Evolutionary conservation across 208 protist genomes (phyloP).

Genomic region (Entamoeba invadens): DNA sequence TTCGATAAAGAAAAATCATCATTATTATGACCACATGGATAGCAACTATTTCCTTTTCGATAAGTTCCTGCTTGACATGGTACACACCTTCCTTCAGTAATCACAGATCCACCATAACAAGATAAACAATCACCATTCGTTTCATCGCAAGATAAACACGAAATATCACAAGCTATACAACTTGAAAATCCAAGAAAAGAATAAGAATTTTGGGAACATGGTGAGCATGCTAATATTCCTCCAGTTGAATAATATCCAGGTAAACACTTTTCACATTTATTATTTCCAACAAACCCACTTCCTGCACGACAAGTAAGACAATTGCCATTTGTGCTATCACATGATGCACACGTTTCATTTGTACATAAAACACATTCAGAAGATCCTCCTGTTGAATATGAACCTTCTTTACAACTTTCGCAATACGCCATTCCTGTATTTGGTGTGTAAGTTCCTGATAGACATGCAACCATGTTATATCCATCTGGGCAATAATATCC

Average conservation of each 20-base stretch:
- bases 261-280: background rate
- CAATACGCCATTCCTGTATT: background rate
- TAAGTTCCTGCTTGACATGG: background rate
- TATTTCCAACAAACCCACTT: too few species aligned
- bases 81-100: too few species aligned
- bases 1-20: background rate
- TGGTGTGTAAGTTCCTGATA: background rate
- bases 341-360: background rate
- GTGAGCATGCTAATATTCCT: too few species aligned
- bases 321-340: background rate
- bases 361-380: background rate
- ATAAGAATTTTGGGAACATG: too few species aligned
- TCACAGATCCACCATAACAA: too few species aligned
- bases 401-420: background rate
- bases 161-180: background rate
- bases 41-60: background rate
- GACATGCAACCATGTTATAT: too few species aligned
- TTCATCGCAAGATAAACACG: background rate
- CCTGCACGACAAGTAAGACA: background rate
- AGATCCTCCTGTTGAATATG: background rate
- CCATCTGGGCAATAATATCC: too few species aligned
- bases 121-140: too few species aligned
- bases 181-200: too few species aligned
- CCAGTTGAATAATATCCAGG: background rate
- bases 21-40: background rate